Conservation (phyloP, 805 yeast genomes). For the Saccharomycopsis guyanensis region DNA sequence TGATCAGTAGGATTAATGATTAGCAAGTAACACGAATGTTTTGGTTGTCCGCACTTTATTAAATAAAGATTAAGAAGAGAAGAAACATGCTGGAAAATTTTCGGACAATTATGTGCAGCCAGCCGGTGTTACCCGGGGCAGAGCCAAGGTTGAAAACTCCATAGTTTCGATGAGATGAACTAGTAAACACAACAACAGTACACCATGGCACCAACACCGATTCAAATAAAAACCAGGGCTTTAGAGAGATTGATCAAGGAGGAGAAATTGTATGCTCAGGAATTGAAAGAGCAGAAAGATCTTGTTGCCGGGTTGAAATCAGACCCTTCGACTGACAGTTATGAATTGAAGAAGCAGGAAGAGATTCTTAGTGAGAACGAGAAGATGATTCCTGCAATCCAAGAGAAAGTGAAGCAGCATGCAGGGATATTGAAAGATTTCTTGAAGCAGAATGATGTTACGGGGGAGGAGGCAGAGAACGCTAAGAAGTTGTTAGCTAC, state of each 20-base stretch:
- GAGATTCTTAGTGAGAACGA: constrained; percentile 49
- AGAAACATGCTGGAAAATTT: constrained; percentile 1
- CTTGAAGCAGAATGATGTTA: constrained; percentile 24
- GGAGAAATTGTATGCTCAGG: constrained; percentile 50
- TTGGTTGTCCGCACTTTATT: constrained; percentile 22
- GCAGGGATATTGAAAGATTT: constrained; percentile 33
- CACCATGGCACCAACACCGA: constrained; percentile 14
- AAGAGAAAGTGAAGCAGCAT: constrained; percentile 35
- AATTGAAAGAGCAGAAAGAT: constrained; percentile 45
- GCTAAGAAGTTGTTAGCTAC: neutral
- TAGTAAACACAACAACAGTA: neutral
- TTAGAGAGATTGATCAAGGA: constrained; percentile 64
- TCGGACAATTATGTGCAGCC: no score
- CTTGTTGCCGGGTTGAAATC: constrained; percentile 41
- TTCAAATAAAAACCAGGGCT: constrained; percentile 67
- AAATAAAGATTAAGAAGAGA: constrained; percentile 18
- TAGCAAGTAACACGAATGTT: constrained; percentile 22
- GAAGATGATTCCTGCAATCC: constrained; percentile 42
- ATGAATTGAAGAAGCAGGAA: constrained; percentile 51
- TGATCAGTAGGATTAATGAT: constrained; percentile 10
- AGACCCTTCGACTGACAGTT: constrained; percentile 43
- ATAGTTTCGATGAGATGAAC: no score
- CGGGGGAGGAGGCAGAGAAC: neutral
- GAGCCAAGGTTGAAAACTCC: neutral
- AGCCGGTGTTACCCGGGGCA: neutral